Evolutionary conservation across 2,329 filamentous ascomycete species (phyloP), one percentile per base, ranked within the genome.

Genomic region (Cladosporium velox): DNA sequence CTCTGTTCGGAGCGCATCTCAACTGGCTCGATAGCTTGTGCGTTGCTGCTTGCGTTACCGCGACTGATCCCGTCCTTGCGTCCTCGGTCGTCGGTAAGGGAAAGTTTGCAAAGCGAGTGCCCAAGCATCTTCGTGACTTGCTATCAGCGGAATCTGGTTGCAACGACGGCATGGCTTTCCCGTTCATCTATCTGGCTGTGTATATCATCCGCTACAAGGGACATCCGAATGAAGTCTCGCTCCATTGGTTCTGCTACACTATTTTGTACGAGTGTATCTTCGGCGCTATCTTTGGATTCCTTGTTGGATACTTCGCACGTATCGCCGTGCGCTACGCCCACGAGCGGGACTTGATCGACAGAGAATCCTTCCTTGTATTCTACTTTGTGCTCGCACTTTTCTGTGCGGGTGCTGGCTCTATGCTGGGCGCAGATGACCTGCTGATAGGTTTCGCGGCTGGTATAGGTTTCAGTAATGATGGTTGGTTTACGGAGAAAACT

Each of bases 131-230:
- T 81, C 87, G 95, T 84, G 95, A 99, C 80, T 77, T 99, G 61
- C 84, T 99, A 14, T 99, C 95, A 4, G 93, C 93, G 65, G 95
- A 99, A 80, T 99, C 95, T 8, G 95, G 95, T 34, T 99, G 95
- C 81, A 99, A 99, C 84, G 95, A 99, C 78, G 95, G 95, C 80
- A 99, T 99, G 95, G 95, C 95, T 1, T 99, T 99, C 76, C 95
- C 95, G 0, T 99, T 99, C 78, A 87, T 99, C 73, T 99, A 99
- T 77, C 85, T 99, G 34, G 90, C 91, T 0, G 83, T 97, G 34
- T 98, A 97, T 78, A 86, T 98, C 57, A 91, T 98, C 70, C 88
- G 90, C 70, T 97, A 94, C 77, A 84, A 90, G 69, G 88, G 87
- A 32, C 78, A 90, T 71, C 87, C 90, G 5, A 79, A 81, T 57